phyloP scores from a whole-genome alignment of 2,329 filamentous ascomycete genomes.

The Trichoderma polysporum region DNA sequence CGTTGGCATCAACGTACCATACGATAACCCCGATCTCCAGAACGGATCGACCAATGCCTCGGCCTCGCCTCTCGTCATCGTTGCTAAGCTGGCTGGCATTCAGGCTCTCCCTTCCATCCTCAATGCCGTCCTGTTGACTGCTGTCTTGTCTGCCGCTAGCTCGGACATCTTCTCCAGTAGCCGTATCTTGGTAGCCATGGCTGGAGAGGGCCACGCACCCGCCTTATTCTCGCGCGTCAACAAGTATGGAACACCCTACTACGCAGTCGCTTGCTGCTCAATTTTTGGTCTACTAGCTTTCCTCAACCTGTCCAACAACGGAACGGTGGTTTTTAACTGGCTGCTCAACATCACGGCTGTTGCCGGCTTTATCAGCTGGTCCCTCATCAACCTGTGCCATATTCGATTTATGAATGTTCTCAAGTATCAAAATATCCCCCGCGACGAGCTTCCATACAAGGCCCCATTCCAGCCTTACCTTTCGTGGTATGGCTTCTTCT shows the following conservation, averaged over 20 bases:
- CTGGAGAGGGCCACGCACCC: slow-evolving; percentile 63
- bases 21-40: slow-evolving; percentile 54
- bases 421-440: slow-evolving; percentile 54
- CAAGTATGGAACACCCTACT: slow-evolving; percentile 60
- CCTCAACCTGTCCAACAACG: slow-evolving; percentile 61
- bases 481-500: slow-evolving; percentile 64
- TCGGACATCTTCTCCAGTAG: slow-evolving; percentile 74
- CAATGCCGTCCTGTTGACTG: slow-evolving; percentile 75
- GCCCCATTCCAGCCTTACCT: slow-evolving; percentile 64
- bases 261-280: slow-evolving; percentile 54
- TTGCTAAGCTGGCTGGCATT: slow-evolving; percentile 61
- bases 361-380: slow-evolving; percentile 70
- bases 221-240: slow-evolving; percentile 59
- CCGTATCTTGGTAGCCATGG: slow-evolving; percentile 66
- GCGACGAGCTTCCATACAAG: slow-evolving; percentile 58
- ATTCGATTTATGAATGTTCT: slow-evolving; percentile 65
- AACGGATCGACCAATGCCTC: slow-evolving; percentile 56
- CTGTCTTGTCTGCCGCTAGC: slow-evolving; percentile 75
- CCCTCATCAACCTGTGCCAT: slow-evolving; percentile 63
- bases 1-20: slow-evolving; percentile 69
- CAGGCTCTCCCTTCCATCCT: slow-evolving; percentile 65
- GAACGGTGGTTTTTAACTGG: slow-evolving; percentile 67
- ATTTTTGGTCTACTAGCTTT: slow-evolving; percentile 64
- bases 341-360: slow-evolving; percentile 69
- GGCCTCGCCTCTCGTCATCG: slow-evolving; percentile 65